Conservation (phyloP, 2,329 filamentous ascomycete species). For the Colletotrichum zoysiae region DNA sequence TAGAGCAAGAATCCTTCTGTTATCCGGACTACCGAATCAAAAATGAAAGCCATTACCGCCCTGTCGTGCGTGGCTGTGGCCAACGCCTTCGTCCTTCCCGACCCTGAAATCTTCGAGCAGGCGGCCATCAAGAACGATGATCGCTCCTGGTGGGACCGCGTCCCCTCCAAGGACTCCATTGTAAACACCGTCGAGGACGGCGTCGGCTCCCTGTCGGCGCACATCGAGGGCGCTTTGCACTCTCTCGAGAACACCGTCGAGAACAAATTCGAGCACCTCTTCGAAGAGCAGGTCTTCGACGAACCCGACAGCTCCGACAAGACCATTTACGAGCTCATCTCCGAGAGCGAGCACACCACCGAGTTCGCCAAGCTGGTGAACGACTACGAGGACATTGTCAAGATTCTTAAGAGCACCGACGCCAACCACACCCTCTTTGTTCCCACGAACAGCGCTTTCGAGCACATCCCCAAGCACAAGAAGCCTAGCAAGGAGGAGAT, state of each 20-base stretch:
- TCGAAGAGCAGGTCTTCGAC: slow-evolving; percentile 38
- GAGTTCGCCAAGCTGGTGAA: slow-evolving; percentile 82
- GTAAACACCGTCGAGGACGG: slow-evolving; percentile 50
- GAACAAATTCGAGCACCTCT: slow-evolving; percentile 44
- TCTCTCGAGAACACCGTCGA: slow-evolving; percentile 49
- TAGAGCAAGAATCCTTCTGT: not conserved
- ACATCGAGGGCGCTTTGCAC: slow-evolving; percentile 49
- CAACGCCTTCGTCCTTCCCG: slow-evolving; percentile 65
- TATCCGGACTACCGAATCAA: slow-evolving; percentile 3
- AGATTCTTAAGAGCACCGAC: slow-evolving; percentile 79
- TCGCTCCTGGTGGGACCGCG: slow-evolving; percentile 48
- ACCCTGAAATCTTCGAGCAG: slow-evolving; percentile 60
- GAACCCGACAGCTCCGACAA: slow-evolving; percentile 65
- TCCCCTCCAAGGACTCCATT: slow-evolving; percentile 53
- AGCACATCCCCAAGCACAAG: slow-evolving; percentile 65
- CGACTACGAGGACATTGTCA: slow-evolving; percentile 77
- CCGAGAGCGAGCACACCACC: slow-evolving; percentile 80
- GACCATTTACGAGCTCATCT: slow-evolving; percentile 85
- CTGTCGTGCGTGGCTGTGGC: slow-evolving; percentile 62
- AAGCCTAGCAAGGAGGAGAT: slow-evolving; percentile 79
- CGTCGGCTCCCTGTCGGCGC: slow-evolving; percentile 44
- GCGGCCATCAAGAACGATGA: slow-evolving; percentile 51
- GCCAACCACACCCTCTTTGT: slow-evolving; percentile 86
- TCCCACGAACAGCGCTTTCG: slow-evolving; percentile 82
- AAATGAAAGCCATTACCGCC: slow-evolving; percentile 61